Evolutionary conservation across 768 basidiomycete species (phyloP).

Genomic region (Fomitopsis pulvina): DNA sequence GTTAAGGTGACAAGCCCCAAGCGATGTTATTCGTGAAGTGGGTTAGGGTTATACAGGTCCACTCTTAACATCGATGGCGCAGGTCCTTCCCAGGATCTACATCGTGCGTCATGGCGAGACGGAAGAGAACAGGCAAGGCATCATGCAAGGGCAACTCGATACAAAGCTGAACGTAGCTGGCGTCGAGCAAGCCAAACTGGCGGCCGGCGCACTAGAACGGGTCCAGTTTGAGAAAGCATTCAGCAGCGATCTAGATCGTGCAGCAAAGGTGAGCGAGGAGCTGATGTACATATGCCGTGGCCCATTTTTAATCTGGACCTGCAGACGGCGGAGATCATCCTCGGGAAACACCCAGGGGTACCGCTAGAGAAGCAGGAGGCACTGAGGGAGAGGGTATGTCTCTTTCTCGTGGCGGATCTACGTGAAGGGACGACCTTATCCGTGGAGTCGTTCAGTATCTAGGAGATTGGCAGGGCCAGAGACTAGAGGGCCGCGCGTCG

Average conservation of each 20-base stretch:
- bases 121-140: conserved; percentile 50
- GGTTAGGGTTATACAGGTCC: conserved; percentile 1
- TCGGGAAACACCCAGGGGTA: conserved; percentile 44
- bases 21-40: too few relatives aligned
- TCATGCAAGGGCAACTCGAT: conserved; percentile 76
- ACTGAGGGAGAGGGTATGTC: conserved; percentile 63
- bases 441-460: conserved; percentile 36
- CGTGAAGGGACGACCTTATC: neutral
- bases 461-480: conserved; percentile 55
- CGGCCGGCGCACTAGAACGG: conserved; percentile 46
- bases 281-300: neutral
- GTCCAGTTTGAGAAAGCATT: conserved; percentile 54
- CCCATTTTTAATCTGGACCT: neutral
- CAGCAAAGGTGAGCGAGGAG: conserved; percentile 44
- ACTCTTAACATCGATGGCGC: conserved; percentile 7
- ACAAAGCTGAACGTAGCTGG: conserved; percentile 60
- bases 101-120: conserved; percentile 80
- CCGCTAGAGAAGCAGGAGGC: conserved; percentile 36
- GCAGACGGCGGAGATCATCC: conserved; percentile 64
- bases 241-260: conserved; percentile 68
- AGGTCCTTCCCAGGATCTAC: conserved; percentile 43
- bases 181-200: conserved; percentile 47
- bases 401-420: neutral
- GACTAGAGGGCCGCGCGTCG: conserved; percentile 8
- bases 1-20: too few relatives aligned